A percentile compares a stretch with the other conserved stretches of the same genome.
These are phyloP conservation scores for Hypomyces rosellus DNA, from an alignment of 2,329 filamentous ascomycete genomes.

Conservation along the genomic window DNA sequence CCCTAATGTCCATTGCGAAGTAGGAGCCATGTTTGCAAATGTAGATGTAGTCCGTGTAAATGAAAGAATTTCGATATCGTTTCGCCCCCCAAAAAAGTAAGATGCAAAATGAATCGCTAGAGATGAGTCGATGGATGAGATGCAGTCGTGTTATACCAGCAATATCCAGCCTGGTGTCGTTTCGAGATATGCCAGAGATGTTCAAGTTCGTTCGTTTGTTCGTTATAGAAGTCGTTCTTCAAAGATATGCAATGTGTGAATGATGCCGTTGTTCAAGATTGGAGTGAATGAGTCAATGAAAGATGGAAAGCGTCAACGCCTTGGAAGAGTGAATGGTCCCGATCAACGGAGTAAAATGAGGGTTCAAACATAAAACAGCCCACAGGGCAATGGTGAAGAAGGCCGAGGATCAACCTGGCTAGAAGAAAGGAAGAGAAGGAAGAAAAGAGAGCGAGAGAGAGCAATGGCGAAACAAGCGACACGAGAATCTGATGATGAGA, in stretches of 20 bases:
- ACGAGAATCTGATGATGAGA: constrained; percentile 3
- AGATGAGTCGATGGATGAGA: neutral
- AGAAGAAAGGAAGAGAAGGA: constrained; percentile 14
- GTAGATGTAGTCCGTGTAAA: constrained; percentile 5
- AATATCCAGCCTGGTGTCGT: constrained; percentile 3
- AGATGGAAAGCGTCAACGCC: constrained; percentile 11
- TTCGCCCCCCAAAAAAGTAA: too few species aligned
- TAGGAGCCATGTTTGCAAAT: constrained; percentile 26
- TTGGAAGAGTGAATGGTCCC: neutral
- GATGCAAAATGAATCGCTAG: too few species aligned
- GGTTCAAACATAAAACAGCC: constrained; percentile 8
- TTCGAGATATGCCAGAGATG: too few species aligned
- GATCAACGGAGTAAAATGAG: neutral
- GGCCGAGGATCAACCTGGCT: constrained; percentile 54
- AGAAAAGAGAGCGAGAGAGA: constrained; percentile 7
- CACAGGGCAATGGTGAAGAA: constrained; percentile 26
- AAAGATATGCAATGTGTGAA: too few species aligned
- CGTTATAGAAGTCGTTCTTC: too few species aligned
- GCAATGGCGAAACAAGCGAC: too few species aligned
- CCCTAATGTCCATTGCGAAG: constrained; percentile 25
- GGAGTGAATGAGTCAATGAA: neutral
- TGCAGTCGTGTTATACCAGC: neutral
- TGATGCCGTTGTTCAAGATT: too few species aligned
- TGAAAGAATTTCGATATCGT: neutral
- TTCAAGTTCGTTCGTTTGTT: too few species aligned